Conservation (phyloP, 2,329 filamentous ascomycete species). For the Penicillium brevicompactum region DNA sequence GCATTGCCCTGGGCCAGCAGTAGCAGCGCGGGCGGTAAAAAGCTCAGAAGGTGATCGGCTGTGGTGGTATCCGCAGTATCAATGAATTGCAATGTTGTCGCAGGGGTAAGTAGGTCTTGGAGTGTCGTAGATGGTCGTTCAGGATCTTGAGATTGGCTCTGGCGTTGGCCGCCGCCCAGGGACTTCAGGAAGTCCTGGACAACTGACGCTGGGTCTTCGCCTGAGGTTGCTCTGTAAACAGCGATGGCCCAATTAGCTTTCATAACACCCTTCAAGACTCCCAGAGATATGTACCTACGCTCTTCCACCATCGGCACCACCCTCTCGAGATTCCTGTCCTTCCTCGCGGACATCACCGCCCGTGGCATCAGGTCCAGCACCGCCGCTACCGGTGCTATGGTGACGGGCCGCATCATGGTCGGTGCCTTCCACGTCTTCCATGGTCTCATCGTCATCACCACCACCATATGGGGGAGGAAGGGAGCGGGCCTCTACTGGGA, state of each 20-base stretch:
- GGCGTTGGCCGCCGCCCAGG: conserved; percentile 60
- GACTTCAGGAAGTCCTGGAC: conserved; percentile 90
- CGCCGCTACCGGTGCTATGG: conserved; percentile 67
- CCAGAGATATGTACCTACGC: conserved; percentile 79
- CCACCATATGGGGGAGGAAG: conserved; percentile 56
- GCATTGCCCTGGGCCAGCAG: conserved; percentile 71
- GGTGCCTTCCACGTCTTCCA: conserved; percentile 72
- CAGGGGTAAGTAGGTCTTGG: conserved; percentile 78
- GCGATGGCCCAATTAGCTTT: conserved; percentile 13
- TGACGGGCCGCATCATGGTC: conserved; percentile 62
- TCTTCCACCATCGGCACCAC: conserved; percentile 95
- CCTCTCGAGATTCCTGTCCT: conserved; percentile 83
- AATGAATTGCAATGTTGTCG: conserved; percentile 76
- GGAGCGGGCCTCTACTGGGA: conserved; percentile 70
- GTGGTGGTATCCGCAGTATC: conserved; percentile 65
- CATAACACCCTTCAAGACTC: conserved; percentile 12
- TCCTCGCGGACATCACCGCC: conserved; percentile 91
- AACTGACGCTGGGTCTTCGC: conserved; percentile 71
- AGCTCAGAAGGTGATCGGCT: conserved; percentile 73
- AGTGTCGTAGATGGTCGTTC: conserved; percentile 78
- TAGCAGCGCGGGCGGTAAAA: conserved; percentile 77
- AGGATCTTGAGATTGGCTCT: conserved; percentile 49
- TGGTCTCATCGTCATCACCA: conserved; percentile 74
- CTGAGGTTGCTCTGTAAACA: conserved; percentile 59
- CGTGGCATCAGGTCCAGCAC: conserved; percentile 82